These are phyloP conservation scores for Mortierella sp. DNA, from an alignment of 371 early-diverging fungal genomes.

Conservation along the genomic window DNA sequence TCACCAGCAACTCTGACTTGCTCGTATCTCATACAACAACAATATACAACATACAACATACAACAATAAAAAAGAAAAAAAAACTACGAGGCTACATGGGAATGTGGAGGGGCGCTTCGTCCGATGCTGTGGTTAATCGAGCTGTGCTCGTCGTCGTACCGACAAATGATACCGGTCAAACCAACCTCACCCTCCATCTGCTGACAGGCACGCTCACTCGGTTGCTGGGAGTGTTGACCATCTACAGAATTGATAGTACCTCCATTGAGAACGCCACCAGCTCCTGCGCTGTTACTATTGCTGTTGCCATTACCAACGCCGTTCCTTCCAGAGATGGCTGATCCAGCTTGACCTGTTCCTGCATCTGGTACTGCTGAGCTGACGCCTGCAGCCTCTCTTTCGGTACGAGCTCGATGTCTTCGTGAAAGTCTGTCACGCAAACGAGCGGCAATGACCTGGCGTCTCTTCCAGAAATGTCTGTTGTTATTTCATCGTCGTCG, in stretches of 20 bases:
- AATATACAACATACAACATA: not conserved
- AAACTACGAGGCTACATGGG: not conserved
- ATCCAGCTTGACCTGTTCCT: constrained; percentile 9
- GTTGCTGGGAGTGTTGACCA: constrained; percentile 7
- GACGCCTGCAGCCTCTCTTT: constrained; percentile 12
- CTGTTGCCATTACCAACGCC: constrained; percentile 4
- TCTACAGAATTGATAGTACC: not conserved
- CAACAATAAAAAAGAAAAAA: not conserved
- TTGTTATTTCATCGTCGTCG: too few relatives aligned
- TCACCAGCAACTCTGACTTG: too few relatives aligned
- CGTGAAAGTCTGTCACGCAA: constrained; percentile 29
- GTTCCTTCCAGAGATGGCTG: constrained; percentile 15
- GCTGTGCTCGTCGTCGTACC: constrained; percentile 41
- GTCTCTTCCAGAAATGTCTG: constrained; percentile 54
- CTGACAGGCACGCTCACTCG: constrained; percentile 26
- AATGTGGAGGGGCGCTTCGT: not conserved
- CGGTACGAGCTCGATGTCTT: constrained; percentile 7
- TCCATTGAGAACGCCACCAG: too few relatives aligned
- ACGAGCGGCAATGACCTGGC: constrained; percentile 41
- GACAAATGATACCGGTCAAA: constrained; percentile 42
- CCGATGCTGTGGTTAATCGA: constrained; percentile 6
- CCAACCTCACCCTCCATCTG: constrained; percentile 47
- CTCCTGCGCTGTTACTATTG: not conserved
- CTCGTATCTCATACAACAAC: too few relatives aligned
- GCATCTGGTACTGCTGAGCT: constrained; percentile 33